Conservation (phyloP, 1,284 basidiomycete species). For the Mycena sp. region DNA sequence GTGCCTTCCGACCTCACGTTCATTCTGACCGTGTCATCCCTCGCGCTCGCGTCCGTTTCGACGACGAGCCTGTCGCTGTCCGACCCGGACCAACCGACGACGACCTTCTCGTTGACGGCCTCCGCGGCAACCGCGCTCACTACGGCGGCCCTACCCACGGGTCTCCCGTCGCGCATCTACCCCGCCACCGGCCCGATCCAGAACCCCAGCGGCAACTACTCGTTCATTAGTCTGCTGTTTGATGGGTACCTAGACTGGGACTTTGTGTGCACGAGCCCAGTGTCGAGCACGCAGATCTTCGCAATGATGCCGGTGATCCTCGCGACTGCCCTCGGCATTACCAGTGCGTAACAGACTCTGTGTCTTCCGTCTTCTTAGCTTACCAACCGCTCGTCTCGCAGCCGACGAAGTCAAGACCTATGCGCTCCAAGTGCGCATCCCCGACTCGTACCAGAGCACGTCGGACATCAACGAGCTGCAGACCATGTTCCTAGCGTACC, state of each 20-base stretch:
- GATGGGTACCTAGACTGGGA: conserved; percentile 64
- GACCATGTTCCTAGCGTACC: conserved; percentile 70
- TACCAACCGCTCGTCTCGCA: conserved; percentile 23
- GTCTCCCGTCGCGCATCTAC: conserved; percentile 67
- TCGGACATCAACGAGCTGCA: conserved; percentile 56
- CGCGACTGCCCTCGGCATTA: conserved; percentile 55
- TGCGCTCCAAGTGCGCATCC: conserved; percentile 67
- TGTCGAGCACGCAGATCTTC: conserved; percentile 70
- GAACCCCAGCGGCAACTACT: conserved; percentile 39
- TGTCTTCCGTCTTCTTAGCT: conserved; percentile 9
- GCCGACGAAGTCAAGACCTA: conserved; percentile 58
- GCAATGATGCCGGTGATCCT: conserved; percentile 63
- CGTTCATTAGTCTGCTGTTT: conserved; percentile 51
- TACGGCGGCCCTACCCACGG: conserved; percentile 53
- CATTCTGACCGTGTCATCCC: no score
- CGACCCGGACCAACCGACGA: conserved; percentile 62
- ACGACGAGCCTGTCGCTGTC: conserved; percentile 46
- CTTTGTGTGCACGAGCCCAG: conserved; percentile 59
- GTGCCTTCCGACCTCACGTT: conserved; percentile 44
- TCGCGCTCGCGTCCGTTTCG: conserved; percentile 14
- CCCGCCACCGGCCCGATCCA: conserved; percentile 43
- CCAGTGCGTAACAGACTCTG: conserved; percentile 53
- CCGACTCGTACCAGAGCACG: conserved; percentile 57
- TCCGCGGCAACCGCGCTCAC: conserved; percentile 35
- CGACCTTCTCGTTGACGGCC: conserved; percentile 44